phyloP scores from a whole-genome alignment of 225 moss, liverwort and hornwort species.

The Pseudoscleropodium purum region DNA sequence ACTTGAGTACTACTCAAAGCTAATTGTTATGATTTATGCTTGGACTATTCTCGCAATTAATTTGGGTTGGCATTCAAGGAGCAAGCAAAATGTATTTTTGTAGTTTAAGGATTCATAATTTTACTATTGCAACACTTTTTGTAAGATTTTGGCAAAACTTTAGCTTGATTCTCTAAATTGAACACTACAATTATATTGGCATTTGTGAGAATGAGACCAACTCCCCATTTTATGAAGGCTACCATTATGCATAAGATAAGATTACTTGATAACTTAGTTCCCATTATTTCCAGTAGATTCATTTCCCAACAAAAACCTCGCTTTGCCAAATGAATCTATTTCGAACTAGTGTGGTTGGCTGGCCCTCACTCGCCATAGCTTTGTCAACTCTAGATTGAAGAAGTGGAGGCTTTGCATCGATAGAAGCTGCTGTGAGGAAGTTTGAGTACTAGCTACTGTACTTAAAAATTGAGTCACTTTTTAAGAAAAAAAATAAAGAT shows the following conservation, averaged over 20 bases:
- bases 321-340: background rate
- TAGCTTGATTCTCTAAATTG: background rate
- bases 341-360: fast-evolving
- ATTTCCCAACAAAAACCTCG: background rate
- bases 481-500: no score
- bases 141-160: background rate
- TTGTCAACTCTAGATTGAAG: background rate
- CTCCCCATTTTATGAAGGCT: background rate
- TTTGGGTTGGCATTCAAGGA: fast-evolving
- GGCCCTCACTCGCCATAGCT: background rate
- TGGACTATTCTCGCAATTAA: background rate
- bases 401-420: background rate
- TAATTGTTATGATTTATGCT: background rate
- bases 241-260: background rate
- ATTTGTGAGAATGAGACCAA: background rate
- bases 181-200: no score
- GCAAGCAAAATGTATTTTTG: fast-evolving
- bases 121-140: background rate
- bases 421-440: no score
- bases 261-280: background rate
- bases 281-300: background rate
- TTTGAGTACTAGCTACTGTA: background rate
- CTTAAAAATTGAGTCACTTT: background rate
- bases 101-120: background rate
- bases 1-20: background rate